Percentiles rank a stretch among this genome's conserved stretches.
phyloP scores from a whole-genome alignment of 768 basidiomycete genomes.

The Termitomyces sp. region DNA sequence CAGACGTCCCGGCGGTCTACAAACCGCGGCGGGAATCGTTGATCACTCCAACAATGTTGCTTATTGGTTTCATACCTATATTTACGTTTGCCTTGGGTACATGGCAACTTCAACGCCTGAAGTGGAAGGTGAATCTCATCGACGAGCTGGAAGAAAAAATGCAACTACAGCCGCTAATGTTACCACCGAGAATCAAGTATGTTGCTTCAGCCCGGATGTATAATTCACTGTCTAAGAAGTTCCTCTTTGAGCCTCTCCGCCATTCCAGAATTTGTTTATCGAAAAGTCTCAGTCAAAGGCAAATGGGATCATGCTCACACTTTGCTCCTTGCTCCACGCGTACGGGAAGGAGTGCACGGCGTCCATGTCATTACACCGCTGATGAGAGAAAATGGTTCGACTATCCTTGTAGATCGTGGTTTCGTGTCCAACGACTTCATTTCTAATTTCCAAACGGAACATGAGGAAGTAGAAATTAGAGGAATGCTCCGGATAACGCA shows the following conservation, averaged over 20 bases:
- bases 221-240: slow-evolving; percentile 11
- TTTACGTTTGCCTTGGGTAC: slow-evolving; percentile 86
- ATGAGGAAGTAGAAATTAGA: slow-evolving; percentile 62
- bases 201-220: slow-evolving; percentile 15
- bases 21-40: slow-evolving; percentile 53
- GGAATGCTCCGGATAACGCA: slow-evolving; percentile 86
- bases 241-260: slow-evolving; percentile 45
- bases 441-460: slow-evolving; percentile 27
- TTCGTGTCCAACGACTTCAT: slow-evolving; percentile 64
- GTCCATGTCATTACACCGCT: slow-evolving; percentile 88
- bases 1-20: slow-evolving; percentile 43
- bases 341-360: slow-evolving; percentile 85
- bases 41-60: slow-evolving; percentile 63
- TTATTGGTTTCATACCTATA: slow-evolving; percentile 82
- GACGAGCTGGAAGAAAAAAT: slow-evolving; percentile 92
- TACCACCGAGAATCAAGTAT: slow-evolving; percentile 88
- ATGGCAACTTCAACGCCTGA: slow-evolving; percentile 90
- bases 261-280: slow-evolving; percentile 84
- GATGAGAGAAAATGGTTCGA: slow-evolving; percentile 70
- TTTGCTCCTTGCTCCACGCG: slow-evolving; percentile 80
- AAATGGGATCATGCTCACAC: slow-evolving; percentile 73
- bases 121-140: slow-evolving; percentile 94
- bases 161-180: slow-evolving; percentile 63
- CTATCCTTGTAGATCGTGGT: slow-evolving; percentile 88
- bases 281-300: slow-evolving; percentile 77